phyloP scores from a whole-genome alignment of 345 rosid genomes.

The Pistacia vera region DNA sequence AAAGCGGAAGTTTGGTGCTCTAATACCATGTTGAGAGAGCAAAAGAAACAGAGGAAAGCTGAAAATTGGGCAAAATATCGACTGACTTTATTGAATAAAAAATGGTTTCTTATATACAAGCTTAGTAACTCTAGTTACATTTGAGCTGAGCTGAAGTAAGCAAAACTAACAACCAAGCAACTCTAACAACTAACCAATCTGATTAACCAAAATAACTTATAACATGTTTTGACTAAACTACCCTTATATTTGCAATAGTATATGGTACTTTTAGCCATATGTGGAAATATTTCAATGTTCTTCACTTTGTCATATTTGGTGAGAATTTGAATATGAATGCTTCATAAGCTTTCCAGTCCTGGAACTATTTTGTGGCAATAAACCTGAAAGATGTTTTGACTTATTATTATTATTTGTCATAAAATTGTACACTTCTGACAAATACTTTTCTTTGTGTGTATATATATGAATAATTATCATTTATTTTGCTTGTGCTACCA shows the following conservation, averaged over 20 bases:
- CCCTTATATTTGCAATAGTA: neutral
- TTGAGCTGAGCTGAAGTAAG: no score
- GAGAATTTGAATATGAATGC: neutral
- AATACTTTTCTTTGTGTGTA: neutral
- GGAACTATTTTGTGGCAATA: neutral
- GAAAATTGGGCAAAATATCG: no score
- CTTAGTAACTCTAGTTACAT: no score
- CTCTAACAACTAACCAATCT: no score
- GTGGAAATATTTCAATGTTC: neutral
- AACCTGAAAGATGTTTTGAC: neutral
- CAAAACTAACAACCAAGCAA: no score
- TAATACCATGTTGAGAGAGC: no score
- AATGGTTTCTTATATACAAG: no score
- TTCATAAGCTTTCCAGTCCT: neutral
- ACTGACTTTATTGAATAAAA: no score
- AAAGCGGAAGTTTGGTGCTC: no score
- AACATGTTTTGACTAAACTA: no score
- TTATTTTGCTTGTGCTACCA: neutral
- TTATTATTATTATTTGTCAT: neutral
- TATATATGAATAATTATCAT: neutral
- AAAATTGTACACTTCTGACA: neutral
- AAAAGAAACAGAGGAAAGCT: no score
- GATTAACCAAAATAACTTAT: no score
- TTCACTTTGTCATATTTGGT: neutral
- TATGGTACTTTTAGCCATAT: neutral